phyloP scores from a whole-genome alignment of 2,329 filamentous ascomycete species.

The Exophiala phaeomuriformis region DNA sequence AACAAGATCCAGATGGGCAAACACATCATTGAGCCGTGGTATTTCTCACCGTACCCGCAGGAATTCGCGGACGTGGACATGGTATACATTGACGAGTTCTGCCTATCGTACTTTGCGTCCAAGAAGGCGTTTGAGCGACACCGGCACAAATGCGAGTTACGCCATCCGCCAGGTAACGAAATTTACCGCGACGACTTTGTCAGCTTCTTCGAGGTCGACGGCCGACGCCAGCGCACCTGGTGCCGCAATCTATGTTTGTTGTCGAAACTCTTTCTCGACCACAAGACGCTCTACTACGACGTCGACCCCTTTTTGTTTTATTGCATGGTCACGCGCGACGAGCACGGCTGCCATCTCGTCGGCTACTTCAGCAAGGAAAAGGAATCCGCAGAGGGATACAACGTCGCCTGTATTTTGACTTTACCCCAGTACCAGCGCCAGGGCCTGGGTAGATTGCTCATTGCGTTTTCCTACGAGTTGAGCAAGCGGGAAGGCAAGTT shows the following conservation, averaged over 20 bases:
- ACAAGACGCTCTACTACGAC: conserved; percentile 86
- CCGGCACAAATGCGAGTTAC: conserved; percentile 78
- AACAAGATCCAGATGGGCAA: conserved; percentile 90
- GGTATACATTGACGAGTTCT: conserved; percentile 97
- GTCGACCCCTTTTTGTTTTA: conserved; percentile 83
- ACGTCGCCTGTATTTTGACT: conserved; percentile 94
- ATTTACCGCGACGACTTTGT: conserved; percentile 88
- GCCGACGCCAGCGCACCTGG: conserved; percentile 94
- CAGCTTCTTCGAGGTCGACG: conserved; percentile 96
- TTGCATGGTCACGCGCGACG: conserved; percentile 89
- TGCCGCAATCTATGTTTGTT: conserved; percentile 95
- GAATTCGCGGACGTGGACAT: conserved; percentile 80
- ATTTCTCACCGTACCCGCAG: conserved; percentile 95
- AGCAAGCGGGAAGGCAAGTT: conserved; percentile 92
- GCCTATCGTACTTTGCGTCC: conserved; percentile 81
- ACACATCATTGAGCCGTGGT: conserved; percentile 92
- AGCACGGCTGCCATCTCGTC: conserved; percentile 90
- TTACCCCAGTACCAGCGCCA: conserved; percentile 93
- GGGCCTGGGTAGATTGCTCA: conserved; percentile 85
- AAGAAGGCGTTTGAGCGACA: conserved; percentile 77
- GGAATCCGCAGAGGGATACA: conserved; percentile 92
- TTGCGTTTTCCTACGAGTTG: conserved; percentile 95
- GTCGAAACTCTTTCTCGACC: conserved; percentile 94
- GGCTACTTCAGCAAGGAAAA: conserved; percentile 99
- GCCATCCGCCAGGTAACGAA: conserved; percentile 93